Evolutionary conservation across 228 moss, liverwort and hornwort species (phyloP), one percentile per base, ranked within the genome.

Genomic region (Sphagnum magellanicum): DNA sequence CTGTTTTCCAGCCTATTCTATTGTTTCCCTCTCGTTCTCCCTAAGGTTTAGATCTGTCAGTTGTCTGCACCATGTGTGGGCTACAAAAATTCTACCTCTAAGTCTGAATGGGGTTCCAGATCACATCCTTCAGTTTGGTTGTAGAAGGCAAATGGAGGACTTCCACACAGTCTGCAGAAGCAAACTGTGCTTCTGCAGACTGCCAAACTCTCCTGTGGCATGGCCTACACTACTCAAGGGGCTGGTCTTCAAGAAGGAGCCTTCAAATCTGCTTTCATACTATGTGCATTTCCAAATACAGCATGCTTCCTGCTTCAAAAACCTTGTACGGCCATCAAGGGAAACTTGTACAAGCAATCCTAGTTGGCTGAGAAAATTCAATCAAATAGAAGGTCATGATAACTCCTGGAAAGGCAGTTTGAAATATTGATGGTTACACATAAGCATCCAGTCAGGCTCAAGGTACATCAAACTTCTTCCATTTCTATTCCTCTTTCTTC

Each of bases 191-290:
- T 32, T 32, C 32, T 32, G 49, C 68, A 77, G 71, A 67, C 64
- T 8, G 47, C 50, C 10, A 50, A 50, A 75, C 68, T 77, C 76
- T 62, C 74, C 80, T 11, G 67, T 87, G 72, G 88, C 85, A 53
- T 90, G 88, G 93, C 80, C 85, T 49, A 80, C 75, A 50, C 69
- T 93, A 51, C 58, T 89, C 73, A 93, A 87, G 75, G 83, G 83
- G 50, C 64, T 73, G 51, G 73, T 75, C 64, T 53, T 72, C 52
- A 52, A 70, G 74, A 68, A 65, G 9, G 73, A 46, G 16, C 67
- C 72, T 16, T 72, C 83, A 47, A 52, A 62, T 46, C 73, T 65
- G 52, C 62, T 81, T 64, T 77, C 76, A 47, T 84, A 65, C 63
- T 81, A 77, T 66, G 80, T 90, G 50, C 83, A 83, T 71, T 93